phyloP scores from a whole-genome alignment of 2,329 filamentous ascomycete species.

The Ampelomyces quisqualis region DNA sequence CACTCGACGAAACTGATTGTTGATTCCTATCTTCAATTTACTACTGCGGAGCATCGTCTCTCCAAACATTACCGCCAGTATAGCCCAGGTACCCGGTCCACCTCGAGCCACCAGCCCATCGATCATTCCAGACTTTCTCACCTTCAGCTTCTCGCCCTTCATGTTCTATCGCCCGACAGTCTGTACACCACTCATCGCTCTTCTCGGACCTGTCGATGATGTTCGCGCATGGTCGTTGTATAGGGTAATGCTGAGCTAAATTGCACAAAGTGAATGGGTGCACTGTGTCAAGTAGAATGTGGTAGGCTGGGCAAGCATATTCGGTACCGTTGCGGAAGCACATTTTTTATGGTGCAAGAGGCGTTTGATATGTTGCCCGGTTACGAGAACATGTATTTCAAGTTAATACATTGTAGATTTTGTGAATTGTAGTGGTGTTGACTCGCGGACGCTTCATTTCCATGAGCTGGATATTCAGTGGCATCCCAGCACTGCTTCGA shows the following conservation, averaged over 20 bases:
- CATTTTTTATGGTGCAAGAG: constrained; percentile 6
- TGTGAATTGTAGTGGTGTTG: too few species aligned
- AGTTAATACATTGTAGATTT: too few species aligned
- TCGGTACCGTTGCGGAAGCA: constrained; percentile 12
- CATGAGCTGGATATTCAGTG: too few species aligned
- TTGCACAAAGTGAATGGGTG: constrained; percentile 14
- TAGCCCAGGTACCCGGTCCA: constrained; percentile 10
- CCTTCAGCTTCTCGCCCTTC: not conserved
- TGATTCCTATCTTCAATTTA: too few species aligned
- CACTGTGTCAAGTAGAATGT: constrained; percentile 4
- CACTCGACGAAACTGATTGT: too few species aligned
- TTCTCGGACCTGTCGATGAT: constrained; percentile 1
- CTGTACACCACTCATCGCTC: constrained; percentile 14
- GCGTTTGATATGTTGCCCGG: too few species aligned
- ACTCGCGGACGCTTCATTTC: too few species aligned
- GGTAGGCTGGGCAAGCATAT: constrained; percentile 9
- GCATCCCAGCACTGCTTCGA: too few species aligned
- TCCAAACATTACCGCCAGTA: constrained; percentile 3
- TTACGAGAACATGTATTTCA: too few species aligned
- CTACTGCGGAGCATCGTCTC: constrained; percentile 16
- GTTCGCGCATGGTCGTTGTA: constrained; percentile 9
- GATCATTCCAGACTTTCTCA: constrained; percentile 5
- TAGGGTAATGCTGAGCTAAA: constrained; percentile 4
- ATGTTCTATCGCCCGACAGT: constrained; percentile 11
- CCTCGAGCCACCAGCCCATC: constrained; percentile 5